A percentile compares a stretch with the other conserved stretches of the same genome.
These are phyloP conservation scores for Fusarium nurragi DNA, from an alignment of 2,329 filamentous ascomycete species.

Conservation along the genomic window DNA sequence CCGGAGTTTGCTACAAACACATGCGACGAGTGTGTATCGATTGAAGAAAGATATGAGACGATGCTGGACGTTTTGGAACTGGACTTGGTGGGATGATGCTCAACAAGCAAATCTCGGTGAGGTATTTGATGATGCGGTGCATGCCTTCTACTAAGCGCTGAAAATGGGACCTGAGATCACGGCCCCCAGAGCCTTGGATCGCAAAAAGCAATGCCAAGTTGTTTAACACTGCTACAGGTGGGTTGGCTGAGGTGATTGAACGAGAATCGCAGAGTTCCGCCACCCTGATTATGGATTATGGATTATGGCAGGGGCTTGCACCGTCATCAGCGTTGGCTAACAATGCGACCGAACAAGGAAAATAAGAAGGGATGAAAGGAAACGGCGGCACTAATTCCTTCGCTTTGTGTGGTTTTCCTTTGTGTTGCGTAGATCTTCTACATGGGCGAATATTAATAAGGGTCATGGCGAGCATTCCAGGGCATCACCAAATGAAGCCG, in stretches of 20 bases:
- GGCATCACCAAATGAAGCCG: conserved; percentile 27
- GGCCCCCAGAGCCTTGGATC: background rate
- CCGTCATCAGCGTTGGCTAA: conserved; percentile 7
- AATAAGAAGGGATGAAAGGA: background rate
- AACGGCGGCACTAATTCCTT: background rate
- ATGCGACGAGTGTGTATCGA: background rate
- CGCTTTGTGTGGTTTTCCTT: background rate
- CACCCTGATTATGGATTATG: conserved; percentile 25
- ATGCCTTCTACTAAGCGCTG: background rate
- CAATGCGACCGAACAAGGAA: background rate
- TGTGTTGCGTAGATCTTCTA: background rate
- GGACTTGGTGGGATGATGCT: background rate
- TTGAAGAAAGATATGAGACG: background rate
- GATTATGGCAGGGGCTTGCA: conserved; percentile 26
- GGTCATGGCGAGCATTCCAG: conserved; percentile 12
- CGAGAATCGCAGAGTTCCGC: conserved; percentile 29
- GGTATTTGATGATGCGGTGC: conserved; percentile 1
- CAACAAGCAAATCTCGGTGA: background rate
- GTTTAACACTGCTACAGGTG: background rate
- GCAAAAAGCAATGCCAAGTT: conserved; percentile 24
- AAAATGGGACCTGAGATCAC: background rate
- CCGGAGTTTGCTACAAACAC: conserved; percentile 1
- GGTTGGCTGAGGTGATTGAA: background rate
- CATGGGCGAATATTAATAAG: background rate
- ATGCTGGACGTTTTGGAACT: background rate